A percentile compares a stretch with the other conserved stretches of the same genome.
Conservation (phyloP, 257 asterid species). For the Mitragyna speciosa region DNA sequence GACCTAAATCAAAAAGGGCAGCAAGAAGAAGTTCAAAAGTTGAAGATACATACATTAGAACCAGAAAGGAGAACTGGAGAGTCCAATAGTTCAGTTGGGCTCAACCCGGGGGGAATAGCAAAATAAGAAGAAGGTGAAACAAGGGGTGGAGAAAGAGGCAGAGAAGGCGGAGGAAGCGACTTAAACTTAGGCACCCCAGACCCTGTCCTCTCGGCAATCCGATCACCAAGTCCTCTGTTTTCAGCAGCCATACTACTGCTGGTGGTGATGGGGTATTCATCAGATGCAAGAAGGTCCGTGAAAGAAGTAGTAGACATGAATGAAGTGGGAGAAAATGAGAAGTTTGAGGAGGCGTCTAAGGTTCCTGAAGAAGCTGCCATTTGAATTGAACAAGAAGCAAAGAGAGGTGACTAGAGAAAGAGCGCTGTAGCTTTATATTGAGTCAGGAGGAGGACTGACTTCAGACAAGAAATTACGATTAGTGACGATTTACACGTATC, state of each 20-base stretch:
- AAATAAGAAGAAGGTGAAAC: constrained; percentile 81
- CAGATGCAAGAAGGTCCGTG: constrained; percentile 58
- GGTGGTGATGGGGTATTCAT: constrained; percentile 32
- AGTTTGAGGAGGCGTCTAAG: constrained; percentile 27
- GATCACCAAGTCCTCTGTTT: constrained; percentile 46
- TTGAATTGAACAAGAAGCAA: background rate
- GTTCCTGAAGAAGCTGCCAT: constrained; percentile 44
- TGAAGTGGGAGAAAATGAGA: constrained; percentile 26
- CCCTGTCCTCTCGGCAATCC: constrained; percentile 68
- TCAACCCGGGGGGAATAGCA: constrained; percentile 76
- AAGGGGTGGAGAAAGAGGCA: constrained; percentile 61
- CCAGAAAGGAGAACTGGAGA: constrained; percentile 71
- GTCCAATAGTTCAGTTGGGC: constrained; percentile 76
- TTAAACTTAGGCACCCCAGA: constrained; percentile 75
- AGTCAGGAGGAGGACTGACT: background rate
- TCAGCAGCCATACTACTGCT: background rate
- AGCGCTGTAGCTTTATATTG: background rate
- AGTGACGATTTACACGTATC: constrained; percentile 25
- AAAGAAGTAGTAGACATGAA: constrained; percentile 49
- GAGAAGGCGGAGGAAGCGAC: constrained; percentile 79
- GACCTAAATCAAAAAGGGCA: background rate
- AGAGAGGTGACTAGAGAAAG: background rate
- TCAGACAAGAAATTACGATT: background rate
- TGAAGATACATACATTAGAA: constrained; percentile 44
- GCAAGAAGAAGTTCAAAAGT: background rate